phyloP scores from a whole-genome alignment of 208 protist genomes.

The Acanthamoeba pearcei region DNA sequence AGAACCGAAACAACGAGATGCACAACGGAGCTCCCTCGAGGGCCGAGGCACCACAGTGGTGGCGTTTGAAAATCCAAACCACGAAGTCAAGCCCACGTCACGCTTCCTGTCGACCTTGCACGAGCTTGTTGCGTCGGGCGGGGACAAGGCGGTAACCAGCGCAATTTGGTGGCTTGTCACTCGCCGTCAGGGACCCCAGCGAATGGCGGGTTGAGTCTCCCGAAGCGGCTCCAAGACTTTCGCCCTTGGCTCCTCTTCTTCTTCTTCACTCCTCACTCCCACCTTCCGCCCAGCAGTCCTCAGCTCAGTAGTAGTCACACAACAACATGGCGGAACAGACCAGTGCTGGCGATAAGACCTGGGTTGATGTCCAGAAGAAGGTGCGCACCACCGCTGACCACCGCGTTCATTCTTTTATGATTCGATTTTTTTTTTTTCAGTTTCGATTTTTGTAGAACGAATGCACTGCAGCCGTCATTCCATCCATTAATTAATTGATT shows the following conservation, averaged over 20 bases:
- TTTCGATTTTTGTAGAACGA: neutral
- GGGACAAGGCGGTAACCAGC: neutral
- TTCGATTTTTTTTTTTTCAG: neutral
- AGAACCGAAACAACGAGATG: too few relatives aligned
- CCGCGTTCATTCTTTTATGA: neutral
- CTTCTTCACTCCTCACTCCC: conserved; percentile 16
- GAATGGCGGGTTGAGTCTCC: conserved; percentile 54
- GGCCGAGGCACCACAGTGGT: too few relatives aligned
- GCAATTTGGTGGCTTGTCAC: neutral
- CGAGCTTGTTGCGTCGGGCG: neutral
- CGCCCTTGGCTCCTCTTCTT: neutral
- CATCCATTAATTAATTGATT: neutral
- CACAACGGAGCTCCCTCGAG: too few relatives aligned
- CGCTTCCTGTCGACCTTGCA: neutral
- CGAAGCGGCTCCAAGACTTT: neutral
- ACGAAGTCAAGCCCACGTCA: neutral
- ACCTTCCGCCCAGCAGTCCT: neutral
- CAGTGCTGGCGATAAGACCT: conserved; percentile 61
- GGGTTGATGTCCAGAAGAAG: conserved; percentile 78
- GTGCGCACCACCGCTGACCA: neutral
- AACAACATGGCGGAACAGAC: conserved; percentile 60
- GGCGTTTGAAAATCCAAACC: too few relatives aligned
- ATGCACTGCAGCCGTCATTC: neutral
- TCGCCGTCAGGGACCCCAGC: conserved; percentile 17
- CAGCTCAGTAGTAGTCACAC: neutral